phyloP scores from a whole-genome alignment of 495 filamentous ascomycete species.

The Penicillium turbatum region DNA sequence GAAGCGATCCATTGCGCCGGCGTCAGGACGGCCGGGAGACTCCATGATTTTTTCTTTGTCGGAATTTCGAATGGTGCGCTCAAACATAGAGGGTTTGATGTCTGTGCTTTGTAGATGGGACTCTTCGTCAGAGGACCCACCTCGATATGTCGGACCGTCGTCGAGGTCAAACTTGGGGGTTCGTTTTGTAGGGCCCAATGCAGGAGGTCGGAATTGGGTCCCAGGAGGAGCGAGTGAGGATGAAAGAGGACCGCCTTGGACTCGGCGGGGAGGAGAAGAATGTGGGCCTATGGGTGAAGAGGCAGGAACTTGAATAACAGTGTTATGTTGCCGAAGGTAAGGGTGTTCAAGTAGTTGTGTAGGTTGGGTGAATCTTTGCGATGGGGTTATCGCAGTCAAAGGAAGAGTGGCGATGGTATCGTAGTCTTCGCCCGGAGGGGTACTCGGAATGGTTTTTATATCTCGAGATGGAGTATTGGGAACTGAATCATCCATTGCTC shows the following conservation, averaged over 20 bases:
- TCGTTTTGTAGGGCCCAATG: constrained; percentile 32
- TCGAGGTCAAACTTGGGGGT: constrained; percentile 45
- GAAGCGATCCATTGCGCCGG: constrained; percentile 35
- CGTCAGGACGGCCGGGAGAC: constrained; percentile 28
- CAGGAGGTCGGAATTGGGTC: constrained; percentile 62
- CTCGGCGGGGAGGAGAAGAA: constrained; percentile 43
- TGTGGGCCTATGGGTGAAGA: constrained; percentile 65
- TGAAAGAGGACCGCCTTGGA: constrained; percentile 43
- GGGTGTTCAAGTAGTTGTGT: constrained; percentile 61
- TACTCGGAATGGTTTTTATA: constrained; percentile 39
- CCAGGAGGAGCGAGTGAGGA: constrained; percentile 73
- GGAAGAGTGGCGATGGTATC: constrained; percentile 61
- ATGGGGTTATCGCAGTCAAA: constrained; percentile 25
- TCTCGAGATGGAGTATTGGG: constrained; percentile 48
- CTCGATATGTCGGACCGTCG: constrained; percentile 55
- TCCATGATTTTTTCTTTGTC: constrained; percentile 40
- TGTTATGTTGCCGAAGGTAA: constrained; percentile 27
- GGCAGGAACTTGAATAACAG: constrained; percentile 73
- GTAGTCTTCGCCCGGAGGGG: constrained; percentile 41
- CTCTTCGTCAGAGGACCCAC: constrained; percentile 56
- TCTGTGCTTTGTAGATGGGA: constrained; percentile 49
- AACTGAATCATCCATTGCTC: constrained; percentile 39
- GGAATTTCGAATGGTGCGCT: constrained; percentile 31
- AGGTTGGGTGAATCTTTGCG: constrained; percentile 58
- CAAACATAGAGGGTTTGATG: constrained; percentile 68